Evolutionary conservation across 164 flowering plant genomes (phyloP).

Genomic region (Magnolia sinica): DNA sequence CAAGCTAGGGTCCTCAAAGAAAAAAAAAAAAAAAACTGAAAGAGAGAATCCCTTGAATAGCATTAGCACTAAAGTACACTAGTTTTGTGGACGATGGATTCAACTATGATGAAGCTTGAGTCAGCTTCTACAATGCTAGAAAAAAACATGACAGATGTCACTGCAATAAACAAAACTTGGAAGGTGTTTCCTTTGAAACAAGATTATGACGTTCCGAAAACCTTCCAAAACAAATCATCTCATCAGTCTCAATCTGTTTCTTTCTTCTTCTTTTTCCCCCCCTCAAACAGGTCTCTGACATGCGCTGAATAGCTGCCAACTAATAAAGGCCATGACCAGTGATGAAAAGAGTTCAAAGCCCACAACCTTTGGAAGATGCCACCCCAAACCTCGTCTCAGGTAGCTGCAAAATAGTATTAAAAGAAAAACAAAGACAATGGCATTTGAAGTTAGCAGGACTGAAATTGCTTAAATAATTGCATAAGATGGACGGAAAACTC

Average conservation of each 20-base stretch:
- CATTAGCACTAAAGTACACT: not conserved
- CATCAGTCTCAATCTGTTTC: not conserved
- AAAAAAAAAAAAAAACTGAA: not conserved
- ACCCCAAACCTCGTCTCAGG: conserved; percentile 74
- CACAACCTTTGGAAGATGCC: conserved; percentile 84
- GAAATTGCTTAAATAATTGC: not conserved
- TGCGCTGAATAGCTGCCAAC: conserved; percentile 84
- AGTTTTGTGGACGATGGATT: no score
- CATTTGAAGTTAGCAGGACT: not conserved
- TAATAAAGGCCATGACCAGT: conserved; percentile 76
- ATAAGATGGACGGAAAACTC: not conserved
- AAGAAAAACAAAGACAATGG: not conserved
- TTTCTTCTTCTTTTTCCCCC: not conserved
- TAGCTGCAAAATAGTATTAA: conserved; percentile 53
- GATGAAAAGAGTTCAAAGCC: conserved; percentile 81
- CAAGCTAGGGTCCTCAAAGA: no score
- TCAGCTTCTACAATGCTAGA: not conserved
- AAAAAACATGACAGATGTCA: not conserved
- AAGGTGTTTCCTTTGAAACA: not conserved
- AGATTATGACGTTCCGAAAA: not conserved
- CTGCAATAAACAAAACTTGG: not conserved
- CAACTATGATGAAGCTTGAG: not conserved
- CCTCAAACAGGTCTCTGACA: conserved; percentile 85
- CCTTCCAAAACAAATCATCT: not conserved
- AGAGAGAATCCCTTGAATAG: not conserved